Conservation (phyloP, 148 eudicot species). For the Vaccinium macrocarpon region DNA sequence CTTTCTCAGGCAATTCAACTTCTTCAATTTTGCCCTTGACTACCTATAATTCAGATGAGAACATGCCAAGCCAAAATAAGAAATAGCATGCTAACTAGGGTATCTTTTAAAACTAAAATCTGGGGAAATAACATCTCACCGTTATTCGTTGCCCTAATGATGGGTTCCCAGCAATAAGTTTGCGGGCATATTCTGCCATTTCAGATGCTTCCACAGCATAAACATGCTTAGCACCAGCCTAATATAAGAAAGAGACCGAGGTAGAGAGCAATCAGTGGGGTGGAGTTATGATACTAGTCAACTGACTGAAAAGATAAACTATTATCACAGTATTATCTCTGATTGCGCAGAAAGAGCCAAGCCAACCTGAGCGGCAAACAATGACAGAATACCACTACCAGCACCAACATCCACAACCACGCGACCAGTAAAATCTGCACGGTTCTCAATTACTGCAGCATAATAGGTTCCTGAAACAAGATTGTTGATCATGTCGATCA, state of each 20-base stretch:
- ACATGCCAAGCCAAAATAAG: slow-evolving; percentile 11
- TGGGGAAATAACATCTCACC: slow-evolving; percentile 33
- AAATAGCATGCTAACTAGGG: neutral
- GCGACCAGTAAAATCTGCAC: slow-evolving; percentile 75
- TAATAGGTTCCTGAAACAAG: slow-evolving; percentile 76
- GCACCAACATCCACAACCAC: slow-evolving; percentile 99
- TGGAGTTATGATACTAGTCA: neutral
- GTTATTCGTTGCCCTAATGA: slow-evolving; percentile 71
- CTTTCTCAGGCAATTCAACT: slow-evolving; percentile 91
- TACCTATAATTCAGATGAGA: slow-evolving; percentile 43
- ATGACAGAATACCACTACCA: slow-evolving; percentile 93
- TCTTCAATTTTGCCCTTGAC: slow-evolving; percentile 97
- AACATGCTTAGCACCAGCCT: slow-evolving; percentile 99
- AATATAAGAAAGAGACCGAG: slow-evolving; percentile 6
- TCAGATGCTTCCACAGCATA: slow-evolving; percentile 99
- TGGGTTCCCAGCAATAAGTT: slow-evolving; percentile 93
- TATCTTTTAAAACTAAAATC: neutral
- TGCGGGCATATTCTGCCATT: slow-evolving; percentile 92
- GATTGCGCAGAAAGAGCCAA: neutral
- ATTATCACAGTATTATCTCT: neutral
- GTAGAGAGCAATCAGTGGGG: neutral
- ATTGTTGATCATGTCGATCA: slow-evolving; percentile 14
- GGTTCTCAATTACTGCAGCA: slow-evolving; percentile 92
- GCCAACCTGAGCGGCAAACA: slow-evolving; percentile 95
- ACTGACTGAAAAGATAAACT: neutral